phyloP scores from a whole-genome alignment of 257 asterid species.

The Capsicum chinense region DNA sequence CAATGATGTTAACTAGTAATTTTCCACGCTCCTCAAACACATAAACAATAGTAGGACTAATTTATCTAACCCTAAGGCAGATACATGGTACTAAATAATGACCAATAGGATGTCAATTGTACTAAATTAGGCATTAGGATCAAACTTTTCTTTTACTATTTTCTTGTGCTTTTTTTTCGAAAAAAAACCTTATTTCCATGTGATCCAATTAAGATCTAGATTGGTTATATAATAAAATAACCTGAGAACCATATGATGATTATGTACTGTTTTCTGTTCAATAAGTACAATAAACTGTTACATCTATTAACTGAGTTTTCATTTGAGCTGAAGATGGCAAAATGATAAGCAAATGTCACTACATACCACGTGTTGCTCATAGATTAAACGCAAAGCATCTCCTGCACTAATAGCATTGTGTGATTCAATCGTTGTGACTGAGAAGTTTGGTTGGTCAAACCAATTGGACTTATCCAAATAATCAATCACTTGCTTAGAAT shows the following conservation, averaged over 20 bases:
- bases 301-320: not conserved
- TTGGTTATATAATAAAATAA: not conserved
- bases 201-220: not conserved
- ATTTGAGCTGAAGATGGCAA: conserved; percentile 1
- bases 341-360: not conserved
- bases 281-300: not conserved
- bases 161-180: not conserved
- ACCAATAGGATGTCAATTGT: not conserved
- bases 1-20: not conserved
- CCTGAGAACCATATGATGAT: not conserved
- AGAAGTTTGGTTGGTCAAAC: conserved; percentile 72
- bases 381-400: conserved; percentile 86
- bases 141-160: not conserved
- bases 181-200: not conserved
- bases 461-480: conserved; percentile 75
- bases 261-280: not conserved
- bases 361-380: conserved; percentile 87
- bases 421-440: conserved; percentile 80
- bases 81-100: not conserved
- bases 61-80: not conserved
- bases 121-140: not conserved
- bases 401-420: conserved; percentile 84
- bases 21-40: not conserved
- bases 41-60: conserved; percentile 3
- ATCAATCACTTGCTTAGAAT: conserved; percentile 84